Evolutionary conservation across 805 yeast species (phyloP), one percentile per base, ranked within the genome.

Genomic region (Suhomyces vadensis): DNA sequence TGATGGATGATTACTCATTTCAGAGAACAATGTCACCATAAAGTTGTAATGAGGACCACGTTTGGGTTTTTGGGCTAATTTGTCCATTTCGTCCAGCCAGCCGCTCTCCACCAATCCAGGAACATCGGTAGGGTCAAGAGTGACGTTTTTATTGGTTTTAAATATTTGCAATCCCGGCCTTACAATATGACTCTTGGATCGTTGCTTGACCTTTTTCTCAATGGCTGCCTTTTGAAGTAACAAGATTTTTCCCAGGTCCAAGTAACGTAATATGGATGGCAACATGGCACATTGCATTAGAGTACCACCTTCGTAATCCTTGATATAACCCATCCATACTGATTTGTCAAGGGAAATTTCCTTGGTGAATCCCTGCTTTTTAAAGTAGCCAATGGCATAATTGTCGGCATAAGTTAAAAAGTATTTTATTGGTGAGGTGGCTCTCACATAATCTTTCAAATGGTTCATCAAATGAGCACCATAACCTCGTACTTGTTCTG

Each of bases 391-490:
- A 65, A 94, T 92, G 44, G 99, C 99, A 64, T 94, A 94, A 67
- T 94, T 94, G 73, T 94, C 99, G 3, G 99, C 99, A 69, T 94
- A 92, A 1, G 98, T 92, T 50, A 92, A 65, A 60, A 92, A 92
- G 63, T 92, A 84, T 66, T 82, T 83, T 44, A 92, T 84, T 21
- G 85, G 87, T 6, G 95, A 81, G 0, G 97, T 90, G 16, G 89
- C 84, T 53, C 89, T 75, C 31, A 94, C 97, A 64, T 92, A 94
- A 65, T 94, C 99, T 60, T 94, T 94, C 54, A 94, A 71, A 69
- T 94, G 99, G 64, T 94, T 94, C 99, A 94, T 94, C 58, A 94
- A 65, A 65, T 94, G 99, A 0, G 99, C 99, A 65, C 99, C 99
- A 61, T 94, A 94, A 26, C 99, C 99, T 51, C 97, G 73, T 14